phyloP scores from a whole-genome alignment of 2,329 filamentous ascomycete genomes.

The Paraconiothyrium sp. region DNA sequence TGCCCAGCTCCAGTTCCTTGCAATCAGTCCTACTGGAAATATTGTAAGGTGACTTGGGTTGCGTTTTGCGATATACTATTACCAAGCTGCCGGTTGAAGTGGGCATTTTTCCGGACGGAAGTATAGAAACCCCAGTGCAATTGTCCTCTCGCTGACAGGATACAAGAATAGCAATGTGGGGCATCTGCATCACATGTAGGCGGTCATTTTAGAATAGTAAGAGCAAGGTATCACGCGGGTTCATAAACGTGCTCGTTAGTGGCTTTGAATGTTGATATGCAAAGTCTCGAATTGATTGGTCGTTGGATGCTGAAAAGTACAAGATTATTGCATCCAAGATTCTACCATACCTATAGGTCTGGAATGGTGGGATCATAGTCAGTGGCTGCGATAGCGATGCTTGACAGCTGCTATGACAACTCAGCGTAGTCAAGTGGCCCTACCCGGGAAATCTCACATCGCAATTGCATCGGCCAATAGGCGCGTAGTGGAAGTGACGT shows the following conservation, averaged over 20 bases:
- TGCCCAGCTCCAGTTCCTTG: slow-evolving; percentile 19
- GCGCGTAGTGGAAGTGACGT: not conserved
- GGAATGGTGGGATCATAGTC: too few species aligned
- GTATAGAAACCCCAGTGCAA: slow-evolving; percentile 2
- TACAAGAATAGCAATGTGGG: slow-evolving; percentile 5
- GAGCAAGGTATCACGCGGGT: not conserved
- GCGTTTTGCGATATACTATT: not conserved
- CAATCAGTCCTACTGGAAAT: slow-evolving; percentile 10
- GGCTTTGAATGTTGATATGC: not conserved
- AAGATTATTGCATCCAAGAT: not conserved
- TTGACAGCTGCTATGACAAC: too few species aligned
- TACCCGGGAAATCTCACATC: not conserved
- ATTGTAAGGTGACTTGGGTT: slow-evolving; percentile 1
- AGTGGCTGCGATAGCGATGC: too few species aligned
- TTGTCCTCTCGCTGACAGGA: not conserved
- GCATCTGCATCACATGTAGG: not conserved
- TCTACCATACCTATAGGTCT: not conserved
- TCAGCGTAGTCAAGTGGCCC: not conserved
- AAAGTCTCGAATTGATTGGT: not conserved
- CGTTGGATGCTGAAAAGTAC: not conserved
- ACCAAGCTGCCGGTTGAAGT: slow-evolving; percentile 12
- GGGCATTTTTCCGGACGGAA: slow-evolving; percentile 12
- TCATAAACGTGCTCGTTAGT: not conserved
- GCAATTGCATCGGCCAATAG: not conserved
- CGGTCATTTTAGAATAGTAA: not conserved